These are phyloP conservation scores for Cutaneotrichosporon sp. DNA, from an alignment of 1,284 basidiomycete species.

Conservation along the genomic window DNA sequence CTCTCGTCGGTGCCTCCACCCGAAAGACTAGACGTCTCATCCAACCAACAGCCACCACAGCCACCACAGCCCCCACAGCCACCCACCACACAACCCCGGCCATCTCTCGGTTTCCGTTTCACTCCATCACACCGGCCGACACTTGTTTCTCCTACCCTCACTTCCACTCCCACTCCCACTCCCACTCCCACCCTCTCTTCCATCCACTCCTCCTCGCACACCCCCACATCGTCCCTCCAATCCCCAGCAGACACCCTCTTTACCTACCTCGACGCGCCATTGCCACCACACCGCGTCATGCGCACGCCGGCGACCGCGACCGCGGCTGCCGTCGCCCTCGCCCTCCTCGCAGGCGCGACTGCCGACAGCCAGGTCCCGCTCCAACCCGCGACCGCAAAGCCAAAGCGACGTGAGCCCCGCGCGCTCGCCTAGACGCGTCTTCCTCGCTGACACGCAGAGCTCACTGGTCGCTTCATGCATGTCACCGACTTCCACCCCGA, in stretches of 20 bases:
- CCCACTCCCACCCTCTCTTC: not conserved
- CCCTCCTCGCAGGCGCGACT: slow-evolving; percentile 3
- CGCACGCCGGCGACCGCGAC: not conserved
- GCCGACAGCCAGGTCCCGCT: slow-evolving; percentile 9
- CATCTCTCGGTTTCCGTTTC: not conserved
- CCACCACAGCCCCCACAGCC: not conserved
- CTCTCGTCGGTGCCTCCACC: too few species aligned
- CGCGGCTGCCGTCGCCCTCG: not conserved
- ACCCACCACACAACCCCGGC: not conserved
- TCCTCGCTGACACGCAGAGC: slow-evolving; percentile 28
- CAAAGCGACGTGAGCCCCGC: slow-evolving; percentile 19
- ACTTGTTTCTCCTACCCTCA: too few species aligned
- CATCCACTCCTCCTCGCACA: not conserved
- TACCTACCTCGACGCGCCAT: not conserved
- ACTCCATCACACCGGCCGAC: not conserved
- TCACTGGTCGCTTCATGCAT: slow-evolving; percentile 51
- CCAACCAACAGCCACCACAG: not conserved
- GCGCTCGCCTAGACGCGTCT: not conserved
- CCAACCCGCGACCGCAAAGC: not conserved
- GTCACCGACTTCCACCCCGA: slow-evolving; percentile 56
- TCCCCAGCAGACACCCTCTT: too few species aligned
- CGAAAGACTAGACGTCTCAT: too few species aligned
- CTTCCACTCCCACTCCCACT: not conserved
- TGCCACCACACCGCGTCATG: slow-evolving; percentile 9
- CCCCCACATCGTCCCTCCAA: not conserved